These are phyloP conservation scores for Gossypium mustelinum DNA, from an alignment of 345 rosid genomes.

Conservation along the genomic window DNA sequence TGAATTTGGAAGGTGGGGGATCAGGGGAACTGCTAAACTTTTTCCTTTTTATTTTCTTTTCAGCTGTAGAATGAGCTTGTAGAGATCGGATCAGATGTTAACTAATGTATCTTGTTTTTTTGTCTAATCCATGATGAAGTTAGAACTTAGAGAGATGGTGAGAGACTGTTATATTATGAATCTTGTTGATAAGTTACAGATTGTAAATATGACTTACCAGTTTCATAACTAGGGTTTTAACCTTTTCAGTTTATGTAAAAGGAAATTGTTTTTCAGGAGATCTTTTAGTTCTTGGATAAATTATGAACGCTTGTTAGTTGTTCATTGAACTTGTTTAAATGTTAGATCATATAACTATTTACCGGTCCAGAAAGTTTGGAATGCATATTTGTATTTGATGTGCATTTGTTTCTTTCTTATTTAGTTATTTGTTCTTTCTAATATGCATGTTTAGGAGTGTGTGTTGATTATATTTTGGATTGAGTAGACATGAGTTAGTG, in stretches of 20 bases:
- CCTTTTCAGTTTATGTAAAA: slow-evolving; percentile 3
- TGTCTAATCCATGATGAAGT: slow-evolving; percentile 2
- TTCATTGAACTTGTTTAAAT: background rate
- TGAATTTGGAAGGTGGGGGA: slow-evolving; percentile 11
- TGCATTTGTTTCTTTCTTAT: background rate
- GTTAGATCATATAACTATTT: background rate
- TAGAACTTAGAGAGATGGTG: background rate
- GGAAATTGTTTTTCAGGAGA: background rate
- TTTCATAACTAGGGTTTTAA: slow-evolving; percentile 2
- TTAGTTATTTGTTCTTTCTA: background rate
- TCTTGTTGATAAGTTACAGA: slow-evolving; percentile 11
- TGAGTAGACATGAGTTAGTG: background rate
- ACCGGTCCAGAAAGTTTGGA: background rate
- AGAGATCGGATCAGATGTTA: slow-evolving; percentile 16
- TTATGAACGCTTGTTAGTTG: background rate
- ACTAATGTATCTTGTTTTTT: slow-evolving; percentile 14
- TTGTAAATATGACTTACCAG: slow-evolving; percentile 10
- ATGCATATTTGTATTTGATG: background rate
- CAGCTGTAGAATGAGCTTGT: slow-evolving; percentile 9
- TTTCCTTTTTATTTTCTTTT: background rate
- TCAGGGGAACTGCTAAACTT: background rate
- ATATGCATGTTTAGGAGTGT: background rate
- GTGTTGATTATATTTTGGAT: background rate
- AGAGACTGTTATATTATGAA: slow-evolving; percentile 6
- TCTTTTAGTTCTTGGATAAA: background rate